Base-by-base conservation (phyloP, 1,139 yeast species). In the Pichia sp. region DNA sequence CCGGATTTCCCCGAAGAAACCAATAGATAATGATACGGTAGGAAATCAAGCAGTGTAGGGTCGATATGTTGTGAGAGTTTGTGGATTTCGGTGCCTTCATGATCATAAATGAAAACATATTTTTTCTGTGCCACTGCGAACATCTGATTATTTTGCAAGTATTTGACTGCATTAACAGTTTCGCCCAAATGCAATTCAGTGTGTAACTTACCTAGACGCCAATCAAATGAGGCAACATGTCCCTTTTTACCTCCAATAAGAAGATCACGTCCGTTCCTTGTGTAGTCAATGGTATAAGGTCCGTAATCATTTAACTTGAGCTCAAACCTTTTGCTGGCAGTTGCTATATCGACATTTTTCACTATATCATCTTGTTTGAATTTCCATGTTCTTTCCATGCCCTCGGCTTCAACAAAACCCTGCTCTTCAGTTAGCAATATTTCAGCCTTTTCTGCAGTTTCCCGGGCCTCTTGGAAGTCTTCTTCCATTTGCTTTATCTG, bases 51-150 rank as follows among this genome's bases (percentile, higher is more conserved):
- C 55, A 81, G 75, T 11, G 93, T 89, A 23, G 85, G 85, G 62
- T 92, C 99, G 42, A 90, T 77, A 67, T 93, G 99, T 67, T 89
- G 93, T 65, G 87, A 88, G 70, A 95, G 75, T 66, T 96, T 82
- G 71, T 95, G 99, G 58, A 95, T 75, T 76, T 95, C 99, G 49
- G 86, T 79, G 31, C 99, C 99, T 59, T 84, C 82, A 62, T 86
- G 85, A 70, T 93, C 97, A 69, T 95, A 95, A 46, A 95, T 88
- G 68, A 85, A 95, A 1, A 95, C 88, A 70, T 93, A 89, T 70
- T 90, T 92, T 72, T 90, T 92, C 72, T 95, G 99, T 1, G 99
- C 99, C 15, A 85, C 97, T 0, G 99, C 99, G 73, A 89, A 92
- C 70, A 78, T 90, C 71, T 92, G 97, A 66, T 90, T 96, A 67